phyloP scores from a whole-genome alignment of 352 stramenopile species.

The Phytophthora aleatoria region DNA sequence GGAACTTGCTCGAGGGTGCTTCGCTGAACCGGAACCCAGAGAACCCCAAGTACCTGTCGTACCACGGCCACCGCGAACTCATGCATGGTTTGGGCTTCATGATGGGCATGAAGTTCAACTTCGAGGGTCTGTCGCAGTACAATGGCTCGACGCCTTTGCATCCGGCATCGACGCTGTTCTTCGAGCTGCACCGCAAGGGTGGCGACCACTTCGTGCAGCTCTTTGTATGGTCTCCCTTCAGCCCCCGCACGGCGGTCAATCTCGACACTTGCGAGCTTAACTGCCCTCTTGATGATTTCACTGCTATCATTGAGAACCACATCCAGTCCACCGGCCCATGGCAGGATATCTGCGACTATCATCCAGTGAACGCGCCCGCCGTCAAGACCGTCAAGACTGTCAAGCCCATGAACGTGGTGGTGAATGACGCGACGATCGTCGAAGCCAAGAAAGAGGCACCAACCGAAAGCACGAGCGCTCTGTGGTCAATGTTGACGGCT shows the following conservation, averaged over 20 bases:
- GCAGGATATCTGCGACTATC: slow-evolving; percentile 77
- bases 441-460: slow-evolving; percentile 19
- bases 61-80: slow-evolving; percentile 80
- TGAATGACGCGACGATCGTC: slow-evolving; percentile 33
- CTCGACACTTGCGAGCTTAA: slow-evolving; percentile 63
- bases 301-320: slow-evolving; percentile 56
- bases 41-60: slow-evolving; percentile 76
- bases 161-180: slow-evolving; percentile 74
- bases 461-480: slow-evolving; percentile 1
- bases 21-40: slow-evolving; percentile 31
- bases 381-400: slow-evolving; percentile 21
- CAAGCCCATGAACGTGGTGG: slow-evolving; percentile 36
- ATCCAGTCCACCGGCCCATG: slow-evolving; percentile 65
- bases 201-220: slow-evolving; percentile 60
- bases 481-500: slow-evolving; percentile 48
- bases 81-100: slow-evolving; percentile 81
- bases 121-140: slow-evolving; percentile 58
- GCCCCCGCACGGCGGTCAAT: slow-evolving; percentile 51
- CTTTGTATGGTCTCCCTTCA: slow-evolving; percentile 76
- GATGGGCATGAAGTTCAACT: slow-evolving; percentile 83
- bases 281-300: slow-evolving; percentile 65
- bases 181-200: slow-evolving; percentile 60
- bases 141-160: slow-evolving; percentile 74
- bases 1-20: slow-evolving; percentile 59
- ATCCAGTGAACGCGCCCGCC: slow-evolving; percentile 48